Evolutionary conservation across 495 filamentous ascomycete genomes (phyloP).

Genomic region (Aspergillus funiculosus): DNA sequence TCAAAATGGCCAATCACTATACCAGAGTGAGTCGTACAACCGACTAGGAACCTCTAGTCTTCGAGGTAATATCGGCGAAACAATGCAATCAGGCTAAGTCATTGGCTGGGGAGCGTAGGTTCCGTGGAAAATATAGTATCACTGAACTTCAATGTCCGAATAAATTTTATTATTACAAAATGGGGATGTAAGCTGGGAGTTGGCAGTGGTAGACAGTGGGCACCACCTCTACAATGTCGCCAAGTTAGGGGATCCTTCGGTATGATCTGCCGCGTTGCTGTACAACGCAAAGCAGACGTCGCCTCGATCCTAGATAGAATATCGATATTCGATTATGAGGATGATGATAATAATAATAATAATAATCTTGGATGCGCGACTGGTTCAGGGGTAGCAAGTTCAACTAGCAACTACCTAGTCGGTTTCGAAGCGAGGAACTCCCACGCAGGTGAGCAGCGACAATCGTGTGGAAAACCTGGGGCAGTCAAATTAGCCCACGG

Average conservation of each 20-base stretch:
- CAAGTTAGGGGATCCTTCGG: conserved; percentile 12
- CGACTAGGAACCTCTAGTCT: not conserved
- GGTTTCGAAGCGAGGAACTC: no score
- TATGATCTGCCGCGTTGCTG: conserved; percentile 20
- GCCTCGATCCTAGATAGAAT: conserved; percentile 20
- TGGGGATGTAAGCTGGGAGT: conserved; percentile 11
- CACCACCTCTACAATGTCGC: not conserved
- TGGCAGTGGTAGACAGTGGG: not conserved
- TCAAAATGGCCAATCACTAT: conserved; percentile 1
- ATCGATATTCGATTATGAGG: no score
- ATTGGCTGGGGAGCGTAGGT: conserved; percentile 1
- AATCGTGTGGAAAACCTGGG: conserved; percentile 6
- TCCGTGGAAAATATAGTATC: not conserved
- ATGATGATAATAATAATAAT: conserved; percentile 6
- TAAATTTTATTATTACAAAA: conserved; percentile 11
- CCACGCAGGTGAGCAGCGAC: no score
- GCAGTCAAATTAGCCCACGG: conserved; percentile 12
- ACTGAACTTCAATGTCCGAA: conserved; percentile 4
- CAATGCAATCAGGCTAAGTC: not conserved
- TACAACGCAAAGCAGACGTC: conserved; percentile 19
- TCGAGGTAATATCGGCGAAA: not conserved
- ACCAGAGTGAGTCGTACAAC: conserved; percentile 7
- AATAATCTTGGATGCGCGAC: not conserved
- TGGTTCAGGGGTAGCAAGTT: conserved; percentile 27
- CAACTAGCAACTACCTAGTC: no score